Base-by-base conservation (phyloP, 257 asterid species). In the Avicennia marina region DNA sequence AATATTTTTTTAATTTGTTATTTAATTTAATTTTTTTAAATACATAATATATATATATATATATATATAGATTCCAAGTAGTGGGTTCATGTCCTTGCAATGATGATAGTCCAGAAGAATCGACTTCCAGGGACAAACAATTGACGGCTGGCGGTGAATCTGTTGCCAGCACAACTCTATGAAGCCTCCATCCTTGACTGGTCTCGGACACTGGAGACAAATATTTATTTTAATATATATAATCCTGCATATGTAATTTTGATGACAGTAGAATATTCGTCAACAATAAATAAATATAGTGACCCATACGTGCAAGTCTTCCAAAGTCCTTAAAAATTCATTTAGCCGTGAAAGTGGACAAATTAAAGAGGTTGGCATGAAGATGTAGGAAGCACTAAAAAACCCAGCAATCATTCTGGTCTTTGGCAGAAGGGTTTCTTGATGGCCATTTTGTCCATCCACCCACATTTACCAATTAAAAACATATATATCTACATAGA, bases 101-200 rank as follows among this genome's bases (percentile, higher is more conserved):
- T 62, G 24, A 43, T 63, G 49, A 51, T 56, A 21, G 2, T 38
- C 3, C 12, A 40, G 62, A 58, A 39, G 61, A 40, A 32, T 22
- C 21, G n/a, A n/a, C 51, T 62, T 36, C 40, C n/a, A 27, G 20
- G 71, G 70, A 57, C 56, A 45, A 44, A 51, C 29, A 57, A 49
- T 66, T 67, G 56, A 58, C 53, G 68, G 74, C 33, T 63, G 56
- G 4, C 25, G 53, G 48, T 58, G 74, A 58, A 45, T 42, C 55
- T 16, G 15, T 19, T 33, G 42, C 18, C 38, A 20, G 32, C 1
- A 46, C 45, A 11, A 27, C 13, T 15, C n/a, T n/a, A n/a, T n/a
- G n/a, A n/a, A 61, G 77, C 69, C 77, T 60, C 78, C 74, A 51
- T 31, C 19, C 13, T 67, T 72, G 78, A 67, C 72, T 62, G 41